These are phyloP conservation scores for Tolypocladium inflatum DNA, from an alignment of 2,329 filamentous ascomycete genomes.

Conservation along the genomic window DNA sequence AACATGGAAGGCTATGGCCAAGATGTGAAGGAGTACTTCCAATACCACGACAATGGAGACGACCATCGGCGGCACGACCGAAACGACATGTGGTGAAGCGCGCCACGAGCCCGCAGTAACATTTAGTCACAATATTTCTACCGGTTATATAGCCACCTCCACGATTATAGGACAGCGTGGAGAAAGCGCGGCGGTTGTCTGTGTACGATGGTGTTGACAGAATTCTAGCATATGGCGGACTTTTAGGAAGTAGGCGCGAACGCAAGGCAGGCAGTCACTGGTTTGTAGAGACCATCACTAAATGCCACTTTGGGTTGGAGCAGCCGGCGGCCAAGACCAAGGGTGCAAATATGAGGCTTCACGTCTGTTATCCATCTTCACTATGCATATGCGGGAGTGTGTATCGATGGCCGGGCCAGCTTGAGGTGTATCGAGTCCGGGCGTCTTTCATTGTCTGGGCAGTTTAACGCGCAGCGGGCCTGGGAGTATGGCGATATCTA, in stretches of 20 bases:
- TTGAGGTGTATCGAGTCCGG: not conserved
- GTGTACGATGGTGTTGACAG: slow-evolving; percentile 13
- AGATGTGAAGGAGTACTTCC: slow-evolving; percentile 30
- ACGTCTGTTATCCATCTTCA: not conserved
- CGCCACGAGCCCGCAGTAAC: slow-evolving; percentile 1
- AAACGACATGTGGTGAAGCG: slow-evolving; percentile 34
- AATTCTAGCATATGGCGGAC: slow-evolving; percentile 24
- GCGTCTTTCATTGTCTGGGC: not conserved
- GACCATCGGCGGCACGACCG: slow-evolving; percentile 24
- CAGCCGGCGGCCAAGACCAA: not conserved
- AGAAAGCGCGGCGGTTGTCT: slow-evolving; percentile 5
- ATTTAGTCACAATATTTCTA: slow-evolving; percentile 5
- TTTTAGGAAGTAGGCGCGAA: slow-evolving; percentile 18
- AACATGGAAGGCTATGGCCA: slow-evolving; percentile 27
- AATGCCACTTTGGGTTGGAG: slow-evolving; percentile 9
- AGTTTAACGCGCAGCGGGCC: not conserved
- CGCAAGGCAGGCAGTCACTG: not conserved
- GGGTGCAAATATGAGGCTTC: not conserved
- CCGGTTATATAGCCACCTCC: slow-evolving; percentile 10
- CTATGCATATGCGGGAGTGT: not conserved
- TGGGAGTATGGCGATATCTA: not conserved
- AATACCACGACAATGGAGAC: slow-evolving; percentile 23
- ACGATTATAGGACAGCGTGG: slow-evolving; percentile 5
- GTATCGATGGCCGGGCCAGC: not conserved
- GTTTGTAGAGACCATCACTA: slow-evolving; percentile 11